Percentiles rank a stretch among this genome's conserved stretches.
Evolutionary conservation across 2,329 filamentous ascomycete genomes (phyloP).

Genomic region (Arthrobotrys iridis): DNA sequence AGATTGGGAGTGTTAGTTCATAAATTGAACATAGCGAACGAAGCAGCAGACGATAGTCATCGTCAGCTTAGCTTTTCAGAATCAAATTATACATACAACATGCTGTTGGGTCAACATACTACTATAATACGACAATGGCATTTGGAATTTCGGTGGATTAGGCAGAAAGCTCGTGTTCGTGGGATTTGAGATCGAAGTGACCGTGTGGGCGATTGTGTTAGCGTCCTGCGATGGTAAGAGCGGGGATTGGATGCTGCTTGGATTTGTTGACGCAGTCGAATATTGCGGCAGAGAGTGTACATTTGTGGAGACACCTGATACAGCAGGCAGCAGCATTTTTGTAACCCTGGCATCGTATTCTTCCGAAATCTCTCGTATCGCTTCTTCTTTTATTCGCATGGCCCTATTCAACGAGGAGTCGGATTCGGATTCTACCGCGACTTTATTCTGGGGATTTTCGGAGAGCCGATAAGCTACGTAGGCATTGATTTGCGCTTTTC

Average conservation of each 20-base stretch:
- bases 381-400: not conserved
- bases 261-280: not conserved
- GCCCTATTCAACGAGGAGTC: not conserved
- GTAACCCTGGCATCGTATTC: slow-evolving; percentile 18
- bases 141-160: slow-evolving; percentile 13
- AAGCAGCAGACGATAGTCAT: slow-evolving; percentile 4
- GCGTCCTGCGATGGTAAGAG: not conserved
- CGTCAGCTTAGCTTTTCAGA: not conserved
- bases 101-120: slow-evolving; percentile 27
- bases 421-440: slow-evolving; percentile 4
- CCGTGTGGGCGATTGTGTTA: not conserved
- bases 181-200: not conserved
- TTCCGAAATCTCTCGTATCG: slow-evolving; percentile 4
- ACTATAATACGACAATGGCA: slow-evolving; percentile 29
- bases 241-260: not conserved
- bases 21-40: not conserved
- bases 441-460: not conserved
- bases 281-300: not conserved
- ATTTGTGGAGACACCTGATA: slow-evolving; percentile 17
- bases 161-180: not conserved
- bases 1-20: not conserved
- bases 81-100: slow-evolving; percentile 12
- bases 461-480: slow-evolving; percentile 5
- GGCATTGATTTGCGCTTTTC: slow-evolving; percentile 3
- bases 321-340: slow-evolving; percentile 19